phyloP scores from a whole-genome alignment of 495 filamentous ascomycete genomes.

The Massariosphaeria phaeospora region DNA sequence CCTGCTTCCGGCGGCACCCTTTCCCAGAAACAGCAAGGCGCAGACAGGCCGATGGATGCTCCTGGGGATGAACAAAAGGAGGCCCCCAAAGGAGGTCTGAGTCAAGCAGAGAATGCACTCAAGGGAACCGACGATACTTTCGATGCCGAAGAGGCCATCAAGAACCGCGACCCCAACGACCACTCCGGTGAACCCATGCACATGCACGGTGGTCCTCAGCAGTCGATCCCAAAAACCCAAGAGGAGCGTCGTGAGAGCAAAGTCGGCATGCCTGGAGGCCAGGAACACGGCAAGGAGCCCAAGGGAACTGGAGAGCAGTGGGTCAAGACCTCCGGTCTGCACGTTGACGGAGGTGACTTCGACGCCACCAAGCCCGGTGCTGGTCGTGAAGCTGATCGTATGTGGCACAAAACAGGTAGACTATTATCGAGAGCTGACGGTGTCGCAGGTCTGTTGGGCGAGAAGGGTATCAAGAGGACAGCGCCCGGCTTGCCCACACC shows the following conservation, averaged over 20 bases:
- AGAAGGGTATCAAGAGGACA: slow-evolving; percentile 33
- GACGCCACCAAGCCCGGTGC: slow-evolving; percentile 58
- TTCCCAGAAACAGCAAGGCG: slow-evolving; percentile 41
- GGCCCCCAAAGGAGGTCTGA: slow-evolving; percentile 11
- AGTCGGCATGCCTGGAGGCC: slow-evolving; percentile 45
- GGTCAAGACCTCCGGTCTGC: slow-evolving; percentile 51
- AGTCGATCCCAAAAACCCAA: slow-evolving; percentile 14
- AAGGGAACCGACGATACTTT: slow-evolving; percentile 21
- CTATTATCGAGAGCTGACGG: slow-evolving; percentile 11
- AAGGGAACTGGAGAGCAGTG: slow-evolving; percentile 52
- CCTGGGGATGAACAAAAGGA: too few relatives aligned
- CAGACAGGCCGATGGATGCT: slow-evolving; percentile 35
- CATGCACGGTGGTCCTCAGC: slow-evolving; percentile 30
- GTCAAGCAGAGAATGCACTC: slow-evolving; percentile 26
- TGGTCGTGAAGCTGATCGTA: slow-evolving; percentile 61
- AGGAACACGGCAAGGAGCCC: slow-evolving; percentile 48
- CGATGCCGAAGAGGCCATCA: slow-evolving; percentile 21
- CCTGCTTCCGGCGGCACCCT: slow-evolving; percentile 23
- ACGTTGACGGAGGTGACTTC: slow-evolving; percentile 54
- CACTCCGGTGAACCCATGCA: slow-evolving; percentile 31
- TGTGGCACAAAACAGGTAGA: slow-evolving; percentile 33
- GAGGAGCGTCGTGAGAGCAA: slow-evolving; percentile 40
- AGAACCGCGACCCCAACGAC: slow-evolving; percentile 30
- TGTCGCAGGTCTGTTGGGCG: slow-evolving; percentile 35
- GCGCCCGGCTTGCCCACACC: slow-evolving; percentile 7